Conservation (phyloP, 768 basidiomycete genomes). For the Cytidiella melzeri region DNA sequence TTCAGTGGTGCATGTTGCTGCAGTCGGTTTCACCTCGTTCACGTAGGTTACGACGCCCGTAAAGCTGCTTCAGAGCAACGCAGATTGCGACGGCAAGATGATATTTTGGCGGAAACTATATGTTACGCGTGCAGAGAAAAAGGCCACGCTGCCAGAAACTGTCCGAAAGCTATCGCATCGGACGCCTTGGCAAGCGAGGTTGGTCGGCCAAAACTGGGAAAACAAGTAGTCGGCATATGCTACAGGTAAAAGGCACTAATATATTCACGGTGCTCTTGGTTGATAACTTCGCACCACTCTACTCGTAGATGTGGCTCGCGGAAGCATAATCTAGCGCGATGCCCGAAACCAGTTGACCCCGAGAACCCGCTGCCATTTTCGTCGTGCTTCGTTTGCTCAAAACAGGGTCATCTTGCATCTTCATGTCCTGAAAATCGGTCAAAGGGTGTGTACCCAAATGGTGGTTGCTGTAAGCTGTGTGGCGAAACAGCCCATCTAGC, state of each 20-base stretch:
- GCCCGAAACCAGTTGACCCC: constrained; percentile 58
- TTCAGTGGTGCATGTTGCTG: background rate
- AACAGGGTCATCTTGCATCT: constrained; percentile 80
- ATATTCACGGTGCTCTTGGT: background rate
- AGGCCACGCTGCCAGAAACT: constrained; percentile 82
- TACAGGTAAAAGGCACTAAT: constrained; percentile 21
- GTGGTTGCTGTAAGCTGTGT: constrained; percentile 87
- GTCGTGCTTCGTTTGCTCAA: constrained; percentile 86
- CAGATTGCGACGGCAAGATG: constrained; percentile 55
- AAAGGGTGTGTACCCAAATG: constrained; percentile 85
- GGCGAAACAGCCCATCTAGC: constrained; percentile 81
- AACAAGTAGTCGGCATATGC: constrained; percentile 64
- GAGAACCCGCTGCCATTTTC: constrained; percentile 77
- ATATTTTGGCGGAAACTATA: constrained; percentile 50
- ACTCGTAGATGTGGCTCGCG: constrained; percentile 69
- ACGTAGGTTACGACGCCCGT: constrained; percentile 20
- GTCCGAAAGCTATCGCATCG: constrained; percentile 43
- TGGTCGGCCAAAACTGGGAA: constrained; percentile 33
- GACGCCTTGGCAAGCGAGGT: constrained; percentile 15
- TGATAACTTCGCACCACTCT: background rate
- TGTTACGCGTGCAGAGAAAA: constrained; percentile 85
- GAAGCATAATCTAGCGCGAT: constrained; percentile 72
- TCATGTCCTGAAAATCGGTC: constrained; percentile 74
- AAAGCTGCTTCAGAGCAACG: constrained; percentile 47
- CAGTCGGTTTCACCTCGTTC: background rate